Conservation (phyloP, 495 filamentous ascomycete genomes). For the Lophiostoma macrostomum region DNA sequence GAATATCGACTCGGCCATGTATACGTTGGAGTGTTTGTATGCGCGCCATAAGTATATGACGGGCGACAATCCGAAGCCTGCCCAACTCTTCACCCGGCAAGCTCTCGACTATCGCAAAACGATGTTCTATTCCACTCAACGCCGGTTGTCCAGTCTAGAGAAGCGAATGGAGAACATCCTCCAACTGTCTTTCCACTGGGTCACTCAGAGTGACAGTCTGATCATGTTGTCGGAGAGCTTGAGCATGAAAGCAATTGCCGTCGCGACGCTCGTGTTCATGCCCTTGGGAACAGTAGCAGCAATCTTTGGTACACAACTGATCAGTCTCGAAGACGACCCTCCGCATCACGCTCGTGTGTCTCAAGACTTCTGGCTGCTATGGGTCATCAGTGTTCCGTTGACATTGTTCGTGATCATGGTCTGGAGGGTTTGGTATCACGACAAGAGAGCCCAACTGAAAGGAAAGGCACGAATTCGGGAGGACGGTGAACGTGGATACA, state of each 20-base stretch:
- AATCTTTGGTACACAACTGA: slow-evolving; percentile 7
- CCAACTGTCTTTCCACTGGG: slow-evolving; percentile 14
- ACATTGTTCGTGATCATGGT: slow-evolving; percentile 1
- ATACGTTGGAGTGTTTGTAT: neutral
- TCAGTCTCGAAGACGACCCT: neutral
- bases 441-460: neutral
- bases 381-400: slow-evolving; percentile 8
- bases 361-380: slow-evolving; percentile 15
- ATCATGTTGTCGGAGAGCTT: neutral
- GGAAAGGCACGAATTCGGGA: neutral
- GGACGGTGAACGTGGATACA: neutral
- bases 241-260: slow-evolving; percentile 19
- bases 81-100: neutral
- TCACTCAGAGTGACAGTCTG: slow-evolving; percentile 1
- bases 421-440: slow-evolving; percentile 10
- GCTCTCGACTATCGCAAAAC: slow-evolving; percentile 17
- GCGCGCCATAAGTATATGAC: neutral
- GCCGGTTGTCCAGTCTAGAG: slow-evolving; percentile 7
- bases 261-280: slow-evolving; percentile 15
- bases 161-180: slow-evolving; percentile 18
- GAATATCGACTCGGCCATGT: neutral
- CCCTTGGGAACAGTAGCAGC: slow-evolving; percentile 11
- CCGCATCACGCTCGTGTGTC: slow-evolving; percentile 6
- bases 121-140: slow-evolving; percentile 15
- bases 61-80: neutral